Conservation (phyloP, 2,329 filamentous ascomycete species). For the Penicillium sp. region DNA sequence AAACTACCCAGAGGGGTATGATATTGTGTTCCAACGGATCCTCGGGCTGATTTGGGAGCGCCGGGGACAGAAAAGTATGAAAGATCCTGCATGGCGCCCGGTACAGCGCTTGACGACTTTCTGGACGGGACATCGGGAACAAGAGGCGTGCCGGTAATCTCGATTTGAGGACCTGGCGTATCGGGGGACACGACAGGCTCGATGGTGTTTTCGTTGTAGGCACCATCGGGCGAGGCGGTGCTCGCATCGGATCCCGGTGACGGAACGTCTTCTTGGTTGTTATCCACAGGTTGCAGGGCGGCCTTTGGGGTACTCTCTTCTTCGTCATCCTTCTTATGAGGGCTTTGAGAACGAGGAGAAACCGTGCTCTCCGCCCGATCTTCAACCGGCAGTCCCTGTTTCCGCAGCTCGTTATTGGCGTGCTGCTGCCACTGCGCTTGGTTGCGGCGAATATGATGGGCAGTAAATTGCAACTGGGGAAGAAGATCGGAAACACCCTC, state of each 20-base stretch:
- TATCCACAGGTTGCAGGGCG: constrained; percentile 5
- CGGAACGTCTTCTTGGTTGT: constrained; percentile 13
- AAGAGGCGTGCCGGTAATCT: constrained; percentile 31
- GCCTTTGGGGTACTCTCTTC: constrained; percentile 6
- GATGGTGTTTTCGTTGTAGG: constrained; percentile 34
- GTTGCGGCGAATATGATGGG: constrained; percentile 77
- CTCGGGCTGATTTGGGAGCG: constrained; percentile 14
- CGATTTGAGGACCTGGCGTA: constrained; percentile 35
- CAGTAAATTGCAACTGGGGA: constrained; percentile 78
- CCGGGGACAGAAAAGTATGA: constrained; percentile 26
- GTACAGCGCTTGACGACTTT: constrained; percentile 33
- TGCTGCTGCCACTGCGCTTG: constrained; percentile 63
- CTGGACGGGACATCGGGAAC: constrained; percentile 25
- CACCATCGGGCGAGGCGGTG: constrained; percentile 12
- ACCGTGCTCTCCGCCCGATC: constrained; percentile 22
- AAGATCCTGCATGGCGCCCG: constrained; percentile 30
- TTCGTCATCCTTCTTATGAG: constrained; percentile 12
- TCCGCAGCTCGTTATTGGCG: constrained; percentile 31
- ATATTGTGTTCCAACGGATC: constrained; percentile 12
- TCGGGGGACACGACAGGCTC: constrained; percentile 36
- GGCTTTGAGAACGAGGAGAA: constrained; percentile 39
- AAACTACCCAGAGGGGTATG: constrained; percentile 17
- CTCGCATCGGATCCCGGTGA: constrained; percentile 13
- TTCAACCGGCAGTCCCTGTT: constrained; percentile 25
- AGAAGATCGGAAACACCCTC: constrained; percentile 82